These are phyloP conservation scores for Kokia cookei DNA, from an alignment of 441 rosid species.

Conservation along the genomic window DNA sequence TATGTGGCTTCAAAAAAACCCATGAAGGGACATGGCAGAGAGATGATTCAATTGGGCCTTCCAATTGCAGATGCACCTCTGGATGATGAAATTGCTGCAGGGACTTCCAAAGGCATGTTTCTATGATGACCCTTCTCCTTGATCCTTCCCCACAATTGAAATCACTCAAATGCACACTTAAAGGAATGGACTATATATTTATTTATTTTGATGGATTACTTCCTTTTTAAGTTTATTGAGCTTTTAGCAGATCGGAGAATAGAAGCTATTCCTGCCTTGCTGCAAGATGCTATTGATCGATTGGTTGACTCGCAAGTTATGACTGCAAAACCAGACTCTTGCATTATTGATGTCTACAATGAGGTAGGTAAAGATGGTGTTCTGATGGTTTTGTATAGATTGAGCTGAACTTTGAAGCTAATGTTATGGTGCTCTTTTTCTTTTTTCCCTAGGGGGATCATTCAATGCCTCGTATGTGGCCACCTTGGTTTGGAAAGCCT, in stretches of 20 bases:
- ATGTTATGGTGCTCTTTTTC: not conserved
- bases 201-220: not conserved
- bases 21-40: conserved; percentile 87
- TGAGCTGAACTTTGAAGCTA: not conserved
- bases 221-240: not conserved
- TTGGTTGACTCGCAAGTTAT: conserved; percentile 49
- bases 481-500: conserved; percentile 79
- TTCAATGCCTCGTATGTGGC: conserved; percentile 75
- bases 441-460: conserved; percentile 64
- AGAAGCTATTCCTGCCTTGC: conserved; percentile 68
- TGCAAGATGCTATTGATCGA: conserved; percentile 71
- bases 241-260: conserved; percentile 46
- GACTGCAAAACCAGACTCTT: conserved; percentile 70
- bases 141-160: not conserved
- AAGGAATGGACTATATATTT: not conserved
- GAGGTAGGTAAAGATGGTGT: conserved; percentile 41
- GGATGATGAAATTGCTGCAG: conserved; percentile 52
- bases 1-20: conserved; percentile 72
- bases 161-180: not conserved
- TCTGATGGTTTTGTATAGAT: not conserved
- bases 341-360: conserved; percentile 74
- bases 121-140: not conserved
- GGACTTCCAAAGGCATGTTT: conserved; percentile 55
- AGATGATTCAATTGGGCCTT: conserved; percentile 85
- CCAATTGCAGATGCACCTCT: conserved; percentile 68